Base-by-base conservation (phyloP, 495 filamentous ascomycete genomes). In the Hypoxylon fuscum region DNA sequence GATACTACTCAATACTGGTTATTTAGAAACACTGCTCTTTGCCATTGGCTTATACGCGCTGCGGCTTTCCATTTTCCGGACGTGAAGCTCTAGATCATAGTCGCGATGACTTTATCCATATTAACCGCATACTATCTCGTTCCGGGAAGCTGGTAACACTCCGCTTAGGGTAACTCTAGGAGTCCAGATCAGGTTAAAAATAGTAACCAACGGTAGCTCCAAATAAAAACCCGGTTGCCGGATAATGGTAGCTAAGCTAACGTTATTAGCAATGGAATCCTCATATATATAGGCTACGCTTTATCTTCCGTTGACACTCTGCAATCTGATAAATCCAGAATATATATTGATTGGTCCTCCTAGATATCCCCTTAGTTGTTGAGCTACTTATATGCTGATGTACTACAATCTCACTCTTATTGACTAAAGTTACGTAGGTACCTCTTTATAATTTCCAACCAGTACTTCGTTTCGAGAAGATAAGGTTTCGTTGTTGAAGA, bases 71-170 rank as follows among this genome's bases (percentile, higher is more conserved):
- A 21, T 9, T 1, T 42, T 21, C 22, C 35, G 11, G 25, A 9
- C 6, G 1, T 43, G 27, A 31, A 34, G 49, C n/a, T 61, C 49
- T 61, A 49, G 49, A 55, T 61, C 27, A 27, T 11, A 12, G 22
- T 34, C 49, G 17, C 7, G 34, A 22, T 25, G 50, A 61, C 25
- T 61, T 61, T 61, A 61, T 42, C 58, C 58, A 61, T 42, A 61
- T 61, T 61, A 55, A 47, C 42, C 47, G 27, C 40, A 27, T 43
- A 11, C 10, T 48, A 42, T 48, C 42, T 23, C 29, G 31, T 35
- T 48, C 50, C 49, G 38, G 43, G 55, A 61, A 34, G 12, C 32
- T 22, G 44, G 43, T 54, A 55, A 27, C 35, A 35, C 35, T 32
- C 31, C 50, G 49, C 42, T 31, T 18, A n/a, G n/a, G 14, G 18